A percentile compares a stretch with the other conserved stretches of the same genome.
Evolutionary conservation across 2,329 filamentous ascomycete species (phyloP).

Genomic region (Monosporascus sp.): DNA sequence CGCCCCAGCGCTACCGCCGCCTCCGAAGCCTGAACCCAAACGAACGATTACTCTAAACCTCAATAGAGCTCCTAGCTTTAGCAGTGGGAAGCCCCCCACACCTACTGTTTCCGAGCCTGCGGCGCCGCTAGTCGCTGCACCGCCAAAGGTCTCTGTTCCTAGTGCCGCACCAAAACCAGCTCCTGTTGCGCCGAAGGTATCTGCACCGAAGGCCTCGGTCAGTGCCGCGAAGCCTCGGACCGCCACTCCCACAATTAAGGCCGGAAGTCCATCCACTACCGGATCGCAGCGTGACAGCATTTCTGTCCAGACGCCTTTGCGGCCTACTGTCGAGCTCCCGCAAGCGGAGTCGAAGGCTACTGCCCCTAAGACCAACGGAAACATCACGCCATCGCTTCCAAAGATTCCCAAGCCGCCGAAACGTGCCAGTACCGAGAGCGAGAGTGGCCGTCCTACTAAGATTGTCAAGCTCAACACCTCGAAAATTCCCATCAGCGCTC

Average conservation of each 20-base stretch:
- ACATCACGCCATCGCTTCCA: constrained; percentile 6
- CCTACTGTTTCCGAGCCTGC: constrained; percentile 6
- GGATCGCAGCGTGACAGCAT: constrained; percentile 21
- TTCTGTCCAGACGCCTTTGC: constrained; percentile 20
- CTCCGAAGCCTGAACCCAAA: constrained; percentile 21
- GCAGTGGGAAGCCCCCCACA: constrained; percentile 9
- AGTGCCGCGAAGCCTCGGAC: constrained; percentile 5
- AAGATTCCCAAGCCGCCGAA: constrained; percentile 18
- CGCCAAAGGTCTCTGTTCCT: constrained; percentile 3
- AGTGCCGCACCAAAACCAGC: constrained; percentile 3
- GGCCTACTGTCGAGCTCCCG: constrained; percentile 20
- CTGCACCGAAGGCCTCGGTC: constrained; percentile 5
- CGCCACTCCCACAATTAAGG: constrained; percentile 4
- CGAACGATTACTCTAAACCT: constrained; percentile 28
- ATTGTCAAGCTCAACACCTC: constrained; percentile 27
- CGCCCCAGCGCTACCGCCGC: constrained; percentile 7
- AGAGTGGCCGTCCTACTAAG: constrained; percentile 23
- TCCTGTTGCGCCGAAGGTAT: constrained; percentile 1
- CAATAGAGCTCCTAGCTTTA: constrained; percentile 20
- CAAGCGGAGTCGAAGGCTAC: constrained; percentile 16
- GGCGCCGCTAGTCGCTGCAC: background rate
- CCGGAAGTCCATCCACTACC: background rate
- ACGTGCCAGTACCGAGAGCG: constrained; percentile 22
- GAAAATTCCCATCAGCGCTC: constrained; percentile 14
- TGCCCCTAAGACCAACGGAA: constrained; percentile 15